These are phyloP conservation scores for Cucurbita pepo DNA, from an alignment of 306 rosid species.

Conservation along the genomic window DNA sequence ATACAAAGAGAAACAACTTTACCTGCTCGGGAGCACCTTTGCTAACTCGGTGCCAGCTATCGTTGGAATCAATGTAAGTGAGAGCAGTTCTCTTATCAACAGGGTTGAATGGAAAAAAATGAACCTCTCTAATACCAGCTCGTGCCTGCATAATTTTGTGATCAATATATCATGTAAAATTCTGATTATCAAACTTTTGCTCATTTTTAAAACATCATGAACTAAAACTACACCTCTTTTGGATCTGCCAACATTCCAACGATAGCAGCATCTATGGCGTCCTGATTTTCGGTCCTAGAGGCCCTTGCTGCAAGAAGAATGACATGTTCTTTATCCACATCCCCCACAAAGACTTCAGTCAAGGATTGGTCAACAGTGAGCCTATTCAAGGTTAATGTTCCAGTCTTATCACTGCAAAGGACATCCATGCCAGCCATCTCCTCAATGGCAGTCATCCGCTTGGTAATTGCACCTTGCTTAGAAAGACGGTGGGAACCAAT, in stretches of 20 bases:
- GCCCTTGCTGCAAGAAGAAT: slow-evolving; percentile 95
- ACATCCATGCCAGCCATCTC: slow-evolving; percentile 99
- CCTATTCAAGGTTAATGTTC: slow-evolving; percentile 84
- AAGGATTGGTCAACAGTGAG: slow-evolving; percentile 64
- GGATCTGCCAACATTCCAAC: slow-evolving; percentile 99
- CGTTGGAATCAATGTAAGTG: slow-evolving; percentile 79
- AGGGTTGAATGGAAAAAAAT: slow-evolving; percentile 93
- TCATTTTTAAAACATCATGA: neutral
- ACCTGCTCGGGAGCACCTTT: slow-evolving; percentile 99
- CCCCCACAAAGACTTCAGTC: slow-evolving; percentile 80
- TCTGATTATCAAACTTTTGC: neutral
- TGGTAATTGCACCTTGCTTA: slow-evolving; percentile 96
- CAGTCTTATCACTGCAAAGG: slow-evolving; percentile 97
- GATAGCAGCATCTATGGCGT: slow-evolving; percentile 96
- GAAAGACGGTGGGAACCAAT: slow-evolving; percentile 98
- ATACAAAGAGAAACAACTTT: slow-evolving; percentile 6
- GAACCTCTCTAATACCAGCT: slow-evolving; percentile 84
- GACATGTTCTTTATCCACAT: slow-evolving; percentile 71
- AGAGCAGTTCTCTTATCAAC: slow-evolving; percentile 98
- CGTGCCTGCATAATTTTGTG: slow-evolving; percentile 48
- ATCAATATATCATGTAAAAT: neutral
- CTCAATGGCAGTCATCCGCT: slow-evolving; percentile 96
- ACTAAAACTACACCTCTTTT: slow-evolving; percentile 46
- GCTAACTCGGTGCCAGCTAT: slow-evolving; percentile 82
- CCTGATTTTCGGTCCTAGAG: slow-evolving; percentile 95